Evolutionary conservation across 768 basidiomycete species (phyloP).

Genomic region (Dioszegia crocea): DNA sequence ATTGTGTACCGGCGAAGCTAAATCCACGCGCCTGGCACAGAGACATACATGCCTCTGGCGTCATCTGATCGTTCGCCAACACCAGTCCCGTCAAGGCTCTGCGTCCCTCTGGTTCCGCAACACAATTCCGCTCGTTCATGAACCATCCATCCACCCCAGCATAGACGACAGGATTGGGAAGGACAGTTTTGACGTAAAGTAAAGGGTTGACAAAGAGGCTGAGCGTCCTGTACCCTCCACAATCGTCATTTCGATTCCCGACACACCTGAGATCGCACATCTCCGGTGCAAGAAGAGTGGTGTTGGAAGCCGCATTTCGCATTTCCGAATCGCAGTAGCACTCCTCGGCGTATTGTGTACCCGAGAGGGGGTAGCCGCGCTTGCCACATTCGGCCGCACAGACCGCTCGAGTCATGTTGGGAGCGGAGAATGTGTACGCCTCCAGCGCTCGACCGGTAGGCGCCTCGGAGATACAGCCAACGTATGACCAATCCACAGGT

Average conservation of each 20-base stretch:
- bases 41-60: no score
- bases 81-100: no score
- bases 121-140: no score
- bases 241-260: constrained; percentile 17
- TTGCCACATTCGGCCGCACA: constrained; percentile 29
- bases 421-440: not conserved
- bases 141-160: no score
- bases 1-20: no score
- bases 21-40: no score
- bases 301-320: not conserved
- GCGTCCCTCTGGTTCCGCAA: no score
- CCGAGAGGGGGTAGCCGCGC: constrained; percentile 27
- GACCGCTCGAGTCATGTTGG: constrained; percentile 26
- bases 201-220: constrained; percentile 34
- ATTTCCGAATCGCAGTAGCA: constrained; percentile 34
- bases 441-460: constrained; percentile 6
- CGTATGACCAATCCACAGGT: not conserved
- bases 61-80: no score
- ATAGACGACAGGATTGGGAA: no score
- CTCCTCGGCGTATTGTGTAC: constrained; percentile 22
- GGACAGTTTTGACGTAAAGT: constrained; percentile 16
- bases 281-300: constrained; percentile 3
- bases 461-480: constrained; percentile 13
- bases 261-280: constrained; percentile 13
- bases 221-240: constrained; percentile 20